A percentile compares a stretch with the other conserved stretches of the same genome.
Conservation (phyloP, 768 basidiomycete genomes). For the Mycena chlorophos region DNA sequence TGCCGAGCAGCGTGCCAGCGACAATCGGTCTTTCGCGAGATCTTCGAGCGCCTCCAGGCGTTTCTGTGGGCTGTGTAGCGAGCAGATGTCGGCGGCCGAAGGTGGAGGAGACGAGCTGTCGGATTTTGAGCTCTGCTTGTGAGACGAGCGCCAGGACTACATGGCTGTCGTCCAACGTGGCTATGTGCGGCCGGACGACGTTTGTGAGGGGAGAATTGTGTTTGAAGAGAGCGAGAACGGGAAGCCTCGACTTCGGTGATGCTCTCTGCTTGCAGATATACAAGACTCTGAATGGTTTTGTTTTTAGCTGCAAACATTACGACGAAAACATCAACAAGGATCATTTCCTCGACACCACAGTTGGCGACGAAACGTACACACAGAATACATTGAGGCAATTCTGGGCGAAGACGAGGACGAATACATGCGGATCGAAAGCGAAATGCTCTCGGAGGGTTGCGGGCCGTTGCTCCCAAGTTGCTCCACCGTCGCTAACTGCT, state of each 20-base stretch:
- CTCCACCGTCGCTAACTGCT: not conserved
- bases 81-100: not conserved
- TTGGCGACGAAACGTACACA: not conserved
- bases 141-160: not conserved
- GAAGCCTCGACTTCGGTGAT: not conserved
- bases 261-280: not conserved
- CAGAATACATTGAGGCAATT: constrained; percentile 1
- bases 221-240: not conserved
- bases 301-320: constrained; percentile 3
- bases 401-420: constrained; percentile 1
- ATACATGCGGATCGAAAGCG: not conserved
- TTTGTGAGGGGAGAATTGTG: not conserved
- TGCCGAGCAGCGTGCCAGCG: not conserved
- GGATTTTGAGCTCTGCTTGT: not conserved
- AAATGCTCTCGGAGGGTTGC: not conserved
- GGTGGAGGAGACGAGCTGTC: not conserved
- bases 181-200: not conserved
- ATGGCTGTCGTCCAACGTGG: not conserved
- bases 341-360: not conserved
- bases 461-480: not conserved
- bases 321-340: not conserved
- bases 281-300: not conserved
- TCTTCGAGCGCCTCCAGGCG: not conserved
- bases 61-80: not conserved
- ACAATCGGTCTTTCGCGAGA: not conserved